Percentiles rank a stretch among this genome's conserved stretches.
Conservation (phyloP, 805 yeast genomes). For the Ogataea thermomethanolica region DNA sequence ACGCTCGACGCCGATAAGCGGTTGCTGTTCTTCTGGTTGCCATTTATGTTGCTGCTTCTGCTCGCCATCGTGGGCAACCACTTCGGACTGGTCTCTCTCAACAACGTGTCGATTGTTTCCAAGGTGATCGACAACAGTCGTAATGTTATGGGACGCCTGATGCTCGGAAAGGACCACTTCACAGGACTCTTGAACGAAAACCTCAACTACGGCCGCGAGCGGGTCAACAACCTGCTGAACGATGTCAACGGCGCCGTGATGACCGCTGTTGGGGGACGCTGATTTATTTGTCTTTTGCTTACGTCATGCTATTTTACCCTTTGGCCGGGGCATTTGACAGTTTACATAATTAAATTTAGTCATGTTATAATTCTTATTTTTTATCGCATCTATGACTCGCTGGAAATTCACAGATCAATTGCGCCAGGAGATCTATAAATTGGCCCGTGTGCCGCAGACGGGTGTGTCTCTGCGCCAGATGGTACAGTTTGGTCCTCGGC, state of each 20-base stretch:
- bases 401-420: slow-evolving; percentile 52
- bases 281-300: slow-evolving; percentile 1
- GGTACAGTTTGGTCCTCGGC: slow-evolving; percentile 86
- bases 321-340: slow-evolving; percentile 13
- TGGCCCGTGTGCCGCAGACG: slow-evolving; percentile 75
- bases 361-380: neutral
- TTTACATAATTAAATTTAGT: neutral
- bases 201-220: slow-evolving; percentile 30
- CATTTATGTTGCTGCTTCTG: slow-evolving; percentile 58
- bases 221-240: slow-evolving; percentile 33
- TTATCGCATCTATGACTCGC: slow-evolving; percentile 8
- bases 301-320: slow-evolving; percentile 10
- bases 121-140: slow-evolving; percentile 40
- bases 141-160: slow-evolving; percentile 42
- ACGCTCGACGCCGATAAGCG: slow-evolving; percentile 69
- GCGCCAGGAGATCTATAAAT: slow-evolving; percentile 53
- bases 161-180: slow-evolving; percentile 45
- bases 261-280: slow-evolving; percentile 33
- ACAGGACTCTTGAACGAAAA: slow-evolving; percentile 35
- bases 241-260: slow-evolving; percentile 42
- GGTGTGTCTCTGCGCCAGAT: slow-evolving; percentile 82
- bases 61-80: slow-evolving; percentile 35
- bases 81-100: slow-evolving; percentile 24
- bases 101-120: slow-evolving; percentile 20
- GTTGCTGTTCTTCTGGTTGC: slow-evolving; percentile 89